Evolutionary conservation across 805 yeast species (phyloP), one percentile per base, ranked within the genome.

Genomic region (Wickerhamomyces subpelliculosus): DNA sequence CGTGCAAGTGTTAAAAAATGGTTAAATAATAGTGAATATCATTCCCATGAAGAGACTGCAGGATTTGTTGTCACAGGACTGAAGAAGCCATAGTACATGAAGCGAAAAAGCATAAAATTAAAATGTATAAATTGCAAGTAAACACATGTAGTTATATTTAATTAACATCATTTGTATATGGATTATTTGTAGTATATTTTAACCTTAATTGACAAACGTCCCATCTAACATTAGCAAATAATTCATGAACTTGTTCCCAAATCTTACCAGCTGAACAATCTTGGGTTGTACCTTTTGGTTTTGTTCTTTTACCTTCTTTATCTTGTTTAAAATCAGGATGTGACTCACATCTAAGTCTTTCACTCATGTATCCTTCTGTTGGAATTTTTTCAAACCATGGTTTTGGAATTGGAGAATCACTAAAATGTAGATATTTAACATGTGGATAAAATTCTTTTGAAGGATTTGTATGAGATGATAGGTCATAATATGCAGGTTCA

Each of bases 321-420:
- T 21, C 23, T 12, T 12, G 4, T 10, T 8, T 19, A 10, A 31
- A 31, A 31, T 31, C 34, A n/a, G 5, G n/a, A 31, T 31, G 34
- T 14, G 21, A 21, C 22, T 11, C 3, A 22, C 34, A 31, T 7
- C 34, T 5, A 7, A 16, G 7, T 22, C 34, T 31, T 3, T 21
- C 19, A n/a, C 14, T 8, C 34, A 30, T 35, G 19, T 33, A 27
- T 6, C 12, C 17, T 9, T 11, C 26, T 13, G 25, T 26, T 12
- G 20, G 29, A 14, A 25, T 25, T 19, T 31, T 31, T 17, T 34
- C 22, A 17, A 34, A 45, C 84, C 85, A 78, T 8, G 84, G 84
- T 48, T 79, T 78, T 0, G 75, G 73, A 5, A 77, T 51, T 6
- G 84, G 84, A 34, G 65, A 64, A 48, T 79, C 85, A 7, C 81